Evolutionary conservation across 169 alveolate species (phyloP).

Genomic region (Plasmodium falciparum): DNA sequence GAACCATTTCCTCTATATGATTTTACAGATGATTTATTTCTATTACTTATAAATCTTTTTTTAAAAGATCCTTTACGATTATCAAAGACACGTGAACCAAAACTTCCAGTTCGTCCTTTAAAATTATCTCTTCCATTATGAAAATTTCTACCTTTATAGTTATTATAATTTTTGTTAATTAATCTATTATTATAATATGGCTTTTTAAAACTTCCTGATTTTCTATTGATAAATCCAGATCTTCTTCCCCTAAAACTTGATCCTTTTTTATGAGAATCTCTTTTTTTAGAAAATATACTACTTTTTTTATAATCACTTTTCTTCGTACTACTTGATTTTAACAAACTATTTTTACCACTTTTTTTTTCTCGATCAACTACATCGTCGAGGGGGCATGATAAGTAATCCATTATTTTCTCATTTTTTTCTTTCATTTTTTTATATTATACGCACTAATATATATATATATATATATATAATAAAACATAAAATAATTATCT

Average conservation of each 20-base stretch:
- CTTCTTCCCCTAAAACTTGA: constrained; percentile 70
- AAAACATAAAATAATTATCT: not conserved
- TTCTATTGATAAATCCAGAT: constrained; percentile 38
- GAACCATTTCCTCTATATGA: constrained; percentile 19
- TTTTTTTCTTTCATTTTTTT: constrained; percentile 57
- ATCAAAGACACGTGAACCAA: constrained; percentile 48
- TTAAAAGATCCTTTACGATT: constrained; percentile 34
- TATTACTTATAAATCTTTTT: constrained; percentile 38
- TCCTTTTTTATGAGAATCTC: constrained; percentile 29
- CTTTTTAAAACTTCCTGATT: constrained; percentile 64
- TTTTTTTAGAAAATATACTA: constrained; percentile 19
- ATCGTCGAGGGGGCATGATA: constrained; percentile 72
- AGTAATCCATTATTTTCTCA: constrained; percentile 73
- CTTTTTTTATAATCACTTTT: constrained; percentile 40
- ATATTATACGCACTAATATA: not conserved
- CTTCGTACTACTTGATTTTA: constrained; percentile 18
- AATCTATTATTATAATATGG: constrained; percentile 55
- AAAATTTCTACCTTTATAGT: constrained; percentile 20
- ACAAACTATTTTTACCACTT: constrained; percentile 57
- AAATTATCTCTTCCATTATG: constrained; percentile 39
- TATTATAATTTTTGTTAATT: constrained; percentile 26
- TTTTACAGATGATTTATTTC: constrained; percentile 35
- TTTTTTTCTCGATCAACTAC: constrained; percentile 65
- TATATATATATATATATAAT: not conserved
- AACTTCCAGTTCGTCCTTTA: constrained; percentile 17